Percentiles rank a stretch among this genome's conserved stretches.
Conservation (phyloP, 805 yeast genomes). For the Debaryomyces maramus region DNA sequence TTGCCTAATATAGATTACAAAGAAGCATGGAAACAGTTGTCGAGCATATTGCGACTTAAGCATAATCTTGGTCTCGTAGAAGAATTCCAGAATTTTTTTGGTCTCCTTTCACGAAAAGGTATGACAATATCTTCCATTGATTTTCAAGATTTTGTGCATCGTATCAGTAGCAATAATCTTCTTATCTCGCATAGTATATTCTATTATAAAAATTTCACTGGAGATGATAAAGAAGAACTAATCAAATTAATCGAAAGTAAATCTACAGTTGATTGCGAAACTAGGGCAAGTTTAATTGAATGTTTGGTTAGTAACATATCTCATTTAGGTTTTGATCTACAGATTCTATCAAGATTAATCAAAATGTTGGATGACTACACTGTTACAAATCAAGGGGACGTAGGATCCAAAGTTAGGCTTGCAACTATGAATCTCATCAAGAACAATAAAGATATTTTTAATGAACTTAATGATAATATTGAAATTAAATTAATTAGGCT, state of each 20-base stretch:
- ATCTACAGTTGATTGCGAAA: conserved; percentile 27
- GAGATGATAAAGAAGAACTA: conserved; percentile 9
- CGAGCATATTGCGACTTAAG: conserved; percentile 14
- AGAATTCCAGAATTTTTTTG: conserved; percentile 17
- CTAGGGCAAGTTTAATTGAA: conserved; percentile 26
- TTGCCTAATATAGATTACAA: conserved; percentile 1
- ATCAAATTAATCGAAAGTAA: not conserved
- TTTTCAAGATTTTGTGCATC: conserved; percentile 32
- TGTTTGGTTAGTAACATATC: conserved; percentile 17
- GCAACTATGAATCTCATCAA: conserved; percentile 47
- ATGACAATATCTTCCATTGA: conserved; percentile 9
- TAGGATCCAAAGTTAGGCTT: conserved; percentile 73
- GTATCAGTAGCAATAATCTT: conserved; percentile 39
- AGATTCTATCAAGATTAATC: conserved; percentile 13
- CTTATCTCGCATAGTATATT: conserved; percentile 40
- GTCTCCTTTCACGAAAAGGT: conserved; percentile 3
- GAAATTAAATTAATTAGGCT: conserved; percentile 50
- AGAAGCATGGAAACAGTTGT: conserved; percentile 17
- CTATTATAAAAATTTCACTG: conserved; percentile 13
- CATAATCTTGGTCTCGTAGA: conserved; percentile 7
- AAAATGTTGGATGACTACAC: conserved; percentile 72
- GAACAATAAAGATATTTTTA: conserved; percentile 18
- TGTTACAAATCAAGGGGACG: conserved; percentile 81
- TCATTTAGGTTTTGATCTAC: conserved; percentile 10
- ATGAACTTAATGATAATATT: conserved; percentile 12